Percentiles rank a stretch among this genome's conserved stretches.
Conservation (phyloP, 2,329 filamentous ascomycete genomes). For the Fusarium verticillioides region DNA sequence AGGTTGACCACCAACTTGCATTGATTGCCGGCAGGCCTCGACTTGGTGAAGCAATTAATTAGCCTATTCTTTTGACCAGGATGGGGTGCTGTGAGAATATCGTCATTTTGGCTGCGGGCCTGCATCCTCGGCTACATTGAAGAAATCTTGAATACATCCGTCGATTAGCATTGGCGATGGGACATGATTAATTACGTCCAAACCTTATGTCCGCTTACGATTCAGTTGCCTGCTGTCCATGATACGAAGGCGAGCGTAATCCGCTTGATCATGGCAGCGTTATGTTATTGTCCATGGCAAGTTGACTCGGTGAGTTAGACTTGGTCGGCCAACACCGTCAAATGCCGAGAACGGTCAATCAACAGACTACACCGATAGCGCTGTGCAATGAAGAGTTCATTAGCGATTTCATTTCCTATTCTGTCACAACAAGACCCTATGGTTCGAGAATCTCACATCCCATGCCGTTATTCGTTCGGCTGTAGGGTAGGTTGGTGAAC, state of each 20-base stretch:
- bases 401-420: rapidly evolving
- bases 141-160: background rate
- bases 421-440: background rate
- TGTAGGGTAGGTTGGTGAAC: background rate
- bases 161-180: background rate
- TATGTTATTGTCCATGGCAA: rapidly evolving
- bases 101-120: background rate
- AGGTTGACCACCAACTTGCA: background rate
- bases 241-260: rapidly evolving
- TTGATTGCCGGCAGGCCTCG: background rate
- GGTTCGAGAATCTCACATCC: background rate
- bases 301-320: rapidly evolving
- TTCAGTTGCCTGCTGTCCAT: rapidly evolving
- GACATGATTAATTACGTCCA: too few species aligned
- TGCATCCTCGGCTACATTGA: background rate
- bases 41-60: background rate
- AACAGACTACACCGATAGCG: rapidly evolving
- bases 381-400: rapidly evolving
- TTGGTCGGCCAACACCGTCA: rapidly evolving
- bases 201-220: rapidly evolving
- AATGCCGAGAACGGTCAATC: rapidly evolving
- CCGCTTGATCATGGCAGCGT: rapidly evolving
- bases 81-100: background rate
- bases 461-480: rapidly evolving
- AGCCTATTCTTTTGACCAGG: too few species aligned